Evolutionary conservation across 2,329 filamentous ascomycete genomes (phyloP).

Genomic region (Didymella segeticola): DNA sequence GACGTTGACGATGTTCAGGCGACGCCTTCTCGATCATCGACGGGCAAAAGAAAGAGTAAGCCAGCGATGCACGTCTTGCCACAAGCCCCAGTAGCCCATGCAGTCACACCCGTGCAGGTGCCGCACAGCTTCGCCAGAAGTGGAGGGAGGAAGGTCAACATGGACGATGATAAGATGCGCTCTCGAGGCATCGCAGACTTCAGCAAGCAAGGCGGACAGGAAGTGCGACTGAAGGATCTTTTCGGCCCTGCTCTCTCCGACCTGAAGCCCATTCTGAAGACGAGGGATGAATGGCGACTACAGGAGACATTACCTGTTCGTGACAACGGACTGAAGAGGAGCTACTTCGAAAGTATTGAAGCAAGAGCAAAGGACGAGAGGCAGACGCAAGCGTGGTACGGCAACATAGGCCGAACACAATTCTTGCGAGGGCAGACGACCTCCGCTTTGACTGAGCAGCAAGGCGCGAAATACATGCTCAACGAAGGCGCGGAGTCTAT

Average conservation of each 20-base stretch:
- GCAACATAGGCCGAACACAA: slow-evolving; percentile 47
- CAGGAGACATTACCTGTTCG: slow-evolving; percentile 59
- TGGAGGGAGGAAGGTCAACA: slow-evolving; percentile 21
- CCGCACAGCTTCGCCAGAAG: slow-evolving; percentile 24
- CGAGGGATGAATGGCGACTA: slow-evolving; percentile 59
- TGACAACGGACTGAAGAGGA: slow-evolving; percentile 47
- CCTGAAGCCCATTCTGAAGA: slow-evolving; percentile 55
- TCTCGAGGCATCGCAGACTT: slow-evolving; percentile 42
- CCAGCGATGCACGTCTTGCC: background rate
- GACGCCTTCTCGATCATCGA: slow-evolving; percentile 6
- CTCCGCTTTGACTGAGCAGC: slow-evolving; percentile 42
- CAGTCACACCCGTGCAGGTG: slow-evolving; percentile 7
- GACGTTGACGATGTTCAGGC: slow-evolving; percentile 14
- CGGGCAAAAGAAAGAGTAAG: slow-evolving; percentile 8
- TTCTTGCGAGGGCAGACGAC: slow-evolving; percentile 55
- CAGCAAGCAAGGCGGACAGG: slow-evolving; percentile 39
- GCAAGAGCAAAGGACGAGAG: slow-evolving; percentile 54
- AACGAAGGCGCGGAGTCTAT: slow-evolving; percentile 39
- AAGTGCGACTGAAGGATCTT: slow-evolving; percentile 55
- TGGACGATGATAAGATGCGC: slow-evolving; percentile 26
- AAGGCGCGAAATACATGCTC: slow-evolving; percentile 54
- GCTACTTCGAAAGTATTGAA: slow-evolving; percentile 53
- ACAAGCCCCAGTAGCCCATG: background rate
- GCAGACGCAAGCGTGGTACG: slow-evolving; percentile 62
- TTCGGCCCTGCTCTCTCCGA: slow-evolving; percentile 61